Percentiles rank a stretch among this genome's conserved stretches.
phyloP scores from a whole-genome alignment of 495 filamentous ascomycete genomes.

The Lichenothelia convexa region DNA sequence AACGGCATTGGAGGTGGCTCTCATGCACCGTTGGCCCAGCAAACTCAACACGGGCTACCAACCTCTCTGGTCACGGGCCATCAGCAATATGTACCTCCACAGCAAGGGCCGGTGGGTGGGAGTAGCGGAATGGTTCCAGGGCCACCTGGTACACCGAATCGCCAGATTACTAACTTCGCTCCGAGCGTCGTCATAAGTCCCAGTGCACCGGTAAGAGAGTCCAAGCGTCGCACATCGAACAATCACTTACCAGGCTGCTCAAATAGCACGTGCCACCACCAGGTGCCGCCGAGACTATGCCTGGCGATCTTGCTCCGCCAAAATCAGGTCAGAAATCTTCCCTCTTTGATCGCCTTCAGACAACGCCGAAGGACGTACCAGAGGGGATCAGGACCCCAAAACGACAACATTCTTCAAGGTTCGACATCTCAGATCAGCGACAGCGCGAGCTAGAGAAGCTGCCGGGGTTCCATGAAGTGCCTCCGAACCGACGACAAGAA shows the following conservation, averaged over 20 bases:
- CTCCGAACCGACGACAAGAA: constrained; percentile 85
- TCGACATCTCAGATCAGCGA: constrained; percentile 83
- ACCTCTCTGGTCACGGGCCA: constrained; percentile 20
- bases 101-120: constrained; percentile 22
- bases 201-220: constrained; percentile 64
- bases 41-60: constrained; percentile 23
- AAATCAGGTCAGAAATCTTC: constrained; percentile 71
- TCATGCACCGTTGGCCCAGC: constrained; percentile 24
- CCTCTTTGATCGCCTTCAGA: constrained; percentile 79
- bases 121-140: constrained; percentile 28
- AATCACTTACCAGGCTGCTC: background rate
- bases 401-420: constrained; percentile 90
- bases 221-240: background rate
- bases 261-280: constrained; percentile 78
- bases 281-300: constrained; percentile 93
- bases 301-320: constrained; percentile 86
- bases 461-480: constrained; percentile 96
- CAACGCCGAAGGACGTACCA: constrained; percentile 84
- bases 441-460: constrained; percentile 93
- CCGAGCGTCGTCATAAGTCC: constrained; percentile 94
- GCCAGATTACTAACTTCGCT: constrained; percentile 30
- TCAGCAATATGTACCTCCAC: constrained; percentile 18
- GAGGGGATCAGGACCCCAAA: constrained; percentile 91
- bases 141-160: constrained; percentile 42
- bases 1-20: constrained; percentile 31